These are phyloP conservation scores for Dianthus caryophyllus DNA, from an alignment of 148 eudicot genomes.

Conservation along the genomic window DNA sequence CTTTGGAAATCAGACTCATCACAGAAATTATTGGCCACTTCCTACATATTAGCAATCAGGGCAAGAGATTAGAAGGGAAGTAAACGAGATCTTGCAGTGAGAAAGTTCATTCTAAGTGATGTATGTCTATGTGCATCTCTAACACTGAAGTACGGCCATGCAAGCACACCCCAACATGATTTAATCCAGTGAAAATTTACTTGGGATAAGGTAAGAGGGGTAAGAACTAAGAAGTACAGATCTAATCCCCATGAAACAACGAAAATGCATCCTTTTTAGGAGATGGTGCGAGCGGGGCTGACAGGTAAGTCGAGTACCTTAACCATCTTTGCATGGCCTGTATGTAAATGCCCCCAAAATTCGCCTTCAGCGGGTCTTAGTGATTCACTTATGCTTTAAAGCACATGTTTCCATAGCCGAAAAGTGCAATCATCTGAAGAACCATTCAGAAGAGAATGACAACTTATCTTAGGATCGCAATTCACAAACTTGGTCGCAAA, in stretches of 20 bases:
- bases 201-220: too few species aligned
- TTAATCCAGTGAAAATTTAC: too few species aligned
- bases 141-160: neutral
- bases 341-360: constrained; percentile 25
- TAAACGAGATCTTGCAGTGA: neutral
- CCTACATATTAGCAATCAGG: constrained; percentile 27
- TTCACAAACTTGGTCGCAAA: constrained; percentile 35
- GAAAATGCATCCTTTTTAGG: neutral
- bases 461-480: constrained; percentile 32
- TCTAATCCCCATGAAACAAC: neutral
- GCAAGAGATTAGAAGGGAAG: neutral
- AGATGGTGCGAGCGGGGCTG: neutral
- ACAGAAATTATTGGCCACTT: constrained; percentile 30
- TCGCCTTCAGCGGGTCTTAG: constrained; percentile 39
- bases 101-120: neutral
- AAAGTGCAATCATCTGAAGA: constrained; percentile 40
- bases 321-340: constrained; percentile 20
- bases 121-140: neutral
- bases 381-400: constrained; percentile 47
- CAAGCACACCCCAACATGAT: neutral
- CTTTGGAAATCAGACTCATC: constrained; percentile 27
- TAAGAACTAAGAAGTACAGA: neutral
- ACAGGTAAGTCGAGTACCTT: constrained; percentile 22
- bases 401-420: constrained; percentile 40
- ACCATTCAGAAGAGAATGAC: constrained; percentile 34